These are phyloP conservation scores for Scopulariopsis brevicaulis DNA, from an alignment of 2,329 filamentous ascomycete species.

Conservation along the genomic window DNA sequence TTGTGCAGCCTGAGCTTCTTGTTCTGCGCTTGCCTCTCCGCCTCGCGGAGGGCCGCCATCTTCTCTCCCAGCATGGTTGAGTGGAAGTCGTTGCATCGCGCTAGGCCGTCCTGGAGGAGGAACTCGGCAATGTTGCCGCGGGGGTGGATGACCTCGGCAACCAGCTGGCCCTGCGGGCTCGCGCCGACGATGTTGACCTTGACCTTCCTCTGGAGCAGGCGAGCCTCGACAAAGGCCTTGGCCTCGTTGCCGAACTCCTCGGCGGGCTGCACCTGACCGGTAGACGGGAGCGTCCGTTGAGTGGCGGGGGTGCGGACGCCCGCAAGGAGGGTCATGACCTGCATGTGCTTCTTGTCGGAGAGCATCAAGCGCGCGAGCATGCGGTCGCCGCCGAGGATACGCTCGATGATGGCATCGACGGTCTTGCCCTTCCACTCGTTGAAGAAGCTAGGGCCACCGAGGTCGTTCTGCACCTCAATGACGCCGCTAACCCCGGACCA, in stretches of 20 bases:
- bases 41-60: conserved; percentile 76
- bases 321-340: conserved; percentile 80
- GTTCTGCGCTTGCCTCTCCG: conserved; percentile 76
- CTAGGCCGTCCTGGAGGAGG: conserved; percentile 77
- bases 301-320: conserved; percentile 86
- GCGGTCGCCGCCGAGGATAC: conserved; percentile 83
- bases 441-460: conserved; percentile 68
- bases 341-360: conserved; percentile 72
- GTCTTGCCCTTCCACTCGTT: conserved; percentile 77
- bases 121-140: conserved; percentile 89
- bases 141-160: conserved; percentile 78
- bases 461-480: conserved; percentile 72
- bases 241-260: conserved; percentile 89
- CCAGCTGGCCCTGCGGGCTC: conserved; percentile 83
- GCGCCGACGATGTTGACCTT: conserved; percentile 74
- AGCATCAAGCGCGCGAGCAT: conserved; percentile 74
- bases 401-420: conserved; percentile 79
- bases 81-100: conserved; percentile 90
- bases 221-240: conserved; percentile 72
- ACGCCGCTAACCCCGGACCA: conserved; percentile 57
- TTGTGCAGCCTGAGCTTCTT: conserved; percentile 72
- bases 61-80: conserved; percentile 81
- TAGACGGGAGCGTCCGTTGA: conserved; percentile 67
- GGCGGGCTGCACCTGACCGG: conserved; percentile 69
- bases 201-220: conserved; percentile 77